Evolutionary conservation across 495 filamentous ascomycete genomes (phyloP), one percentile per base, ranked within the genome.

Genomic region (Talaromyces wortmannii): DNA sequence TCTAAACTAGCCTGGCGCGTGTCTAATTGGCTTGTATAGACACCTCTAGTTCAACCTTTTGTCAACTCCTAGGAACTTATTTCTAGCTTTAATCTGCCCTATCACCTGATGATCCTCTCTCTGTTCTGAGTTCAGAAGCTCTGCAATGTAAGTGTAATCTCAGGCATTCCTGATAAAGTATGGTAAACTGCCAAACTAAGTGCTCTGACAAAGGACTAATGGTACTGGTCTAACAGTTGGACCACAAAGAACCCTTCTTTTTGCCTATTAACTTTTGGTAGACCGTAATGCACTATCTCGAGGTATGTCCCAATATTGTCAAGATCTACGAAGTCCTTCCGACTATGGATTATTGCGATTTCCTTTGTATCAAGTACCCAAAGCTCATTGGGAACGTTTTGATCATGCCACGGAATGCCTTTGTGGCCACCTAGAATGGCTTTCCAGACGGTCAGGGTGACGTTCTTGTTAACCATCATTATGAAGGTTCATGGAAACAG

Each of bases 291-390:
- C 58, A 60, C 8, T 74, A 60, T 52, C 48, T 62, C 17, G 50
- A 46, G 30, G 58, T 67, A 48, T 1, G 36, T 10, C 67, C 73
- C 11, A 63, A 74, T 29, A 71, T 80, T 23, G 58, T 76, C 50
- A 60, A 76, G 16, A 61, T 71, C n/a, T 79, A 70, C 57, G 51
- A 67, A n/a, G 55, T 55, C 10, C 60, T 80, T 31, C 59, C 64
- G 18, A 73, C 78, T 3, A 56, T 77, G n/a, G 61, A 59, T 36
- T 55, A 64, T 7, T 51, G 52, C 4, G 62, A 68, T 52, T 59
- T 74, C 43, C 43, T 59, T 7, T 52, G 58, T 13, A 61, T 70
- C 36, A 68, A 63, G 33, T 53, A 59, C 42, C 71, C 71, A 2
- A 69, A 60, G 48, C 55, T 74, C 12, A 43, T 77, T 23, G 70